Base-by-base conservation (phyloP, 495 filamentous ascomycete genomes). In the Paragyromitra xinjiangensis region DNA sequence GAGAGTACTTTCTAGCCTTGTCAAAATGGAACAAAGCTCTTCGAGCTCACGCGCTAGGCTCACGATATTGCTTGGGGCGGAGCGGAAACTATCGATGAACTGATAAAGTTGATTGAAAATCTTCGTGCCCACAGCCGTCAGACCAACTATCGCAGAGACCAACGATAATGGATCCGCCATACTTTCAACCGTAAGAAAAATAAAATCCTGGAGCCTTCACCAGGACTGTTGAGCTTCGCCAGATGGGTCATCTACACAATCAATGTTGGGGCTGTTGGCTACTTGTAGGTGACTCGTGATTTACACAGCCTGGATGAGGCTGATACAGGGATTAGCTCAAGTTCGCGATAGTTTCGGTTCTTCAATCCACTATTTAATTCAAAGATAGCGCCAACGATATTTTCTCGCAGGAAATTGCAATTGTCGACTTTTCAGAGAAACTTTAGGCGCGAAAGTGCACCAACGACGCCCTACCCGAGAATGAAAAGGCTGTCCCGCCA, bases 141-240 rank as follows among this genome's bases (percentile, higher is more conserved):
- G 64, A 14, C 64, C 45, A 22, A 50, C 64, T 34, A 66, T 51
- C 19, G 64, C 45, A 34, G 64, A 34, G 6, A 37, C 45, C 42
- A 66, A 50, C 14, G 64, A 66, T 6, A 66, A 26, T 4, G 64
- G 64, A 9, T 66, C 64, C 0, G 44, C 64, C 64, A 53, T 66
- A 22, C 12, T 8, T 40, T 14, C 22, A 37, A n/a, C 34, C 6
- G 7, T 42, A 1, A n/a, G n/a, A 44, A 22, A 22, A 22, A 24
- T 6, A 24, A 42, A 24, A 22, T 1, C 6, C 6, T 39, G 29
- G 29, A 34, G 29, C 29, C 29, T 34, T 34, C 29, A 3, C 29
- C 29, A 34, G 4, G 29, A 3, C 29, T 34, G 29, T 34, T 34
- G 29, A 34, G 4, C 0, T 34, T 34, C 29, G 29, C 29, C 2